These are phyloP conservation scores for Calocybe gambosa DNA, from an alignment of 1,284 basidiomycete genomes.

Conservation along the genomic window DNA sequence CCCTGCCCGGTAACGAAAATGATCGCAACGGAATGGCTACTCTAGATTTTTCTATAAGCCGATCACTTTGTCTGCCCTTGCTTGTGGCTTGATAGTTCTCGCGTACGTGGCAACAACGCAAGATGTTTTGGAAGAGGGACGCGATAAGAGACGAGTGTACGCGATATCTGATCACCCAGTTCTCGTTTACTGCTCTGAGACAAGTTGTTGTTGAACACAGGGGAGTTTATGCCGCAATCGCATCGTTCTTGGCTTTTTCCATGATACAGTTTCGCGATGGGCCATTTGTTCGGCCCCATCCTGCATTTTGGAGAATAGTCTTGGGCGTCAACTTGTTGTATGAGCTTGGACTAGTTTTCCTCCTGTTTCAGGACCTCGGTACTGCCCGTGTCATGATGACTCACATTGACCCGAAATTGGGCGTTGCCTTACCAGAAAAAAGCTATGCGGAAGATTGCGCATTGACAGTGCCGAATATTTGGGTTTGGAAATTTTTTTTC, in stretches of 20 bases:
- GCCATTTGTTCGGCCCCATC: constrained; percentile 70
- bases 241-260: constrained; percentile 69
- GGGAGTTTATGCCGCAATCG: constrained; percentile 64
- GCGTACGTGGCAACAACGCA: constrained; percentile 76
- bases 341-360: constrained; percentile 72
- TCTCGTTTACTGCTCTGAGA: constrained; percentile 4
- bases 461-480: constrained; percentile 56
- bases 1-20: constrained; percentile 6
- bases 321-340: constrained; percentile 77
- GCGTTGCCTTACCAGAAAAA: constrained; percentile 73
- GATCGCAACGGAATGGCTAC: constrained; percentile 5
- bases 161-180: constrained; percentile 22
- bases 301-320: constrained; percentile 70
- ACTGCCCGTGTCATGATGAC: constrained; percentile 77
- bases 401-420: constrained; percentile 64
- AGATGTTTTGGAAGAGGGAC: constrained; percentile 72
- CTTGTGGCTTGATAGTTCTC: constrained; percentile 55
- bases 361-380: constrained; percentile 75
- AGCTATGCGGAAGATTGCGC: constrained; percentile 77
- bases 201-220: constrained; percentile 29
- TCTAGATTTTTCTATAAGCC: constrained; percentile 78
- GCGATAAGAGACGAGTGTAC: constrained; percentile 72
- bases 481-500: constrained; percentile 40
- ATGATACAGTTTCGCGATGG: constrained; percentile 85
- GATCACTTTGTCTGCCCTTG: constrained; percentile 65